Percentiles rank a stretch among this genome's conserved stretches.
phyloP scores from a whole-genome alignment of 768 basidiomycete genomes.

The Cyclocybe cylindracea region DNA sequence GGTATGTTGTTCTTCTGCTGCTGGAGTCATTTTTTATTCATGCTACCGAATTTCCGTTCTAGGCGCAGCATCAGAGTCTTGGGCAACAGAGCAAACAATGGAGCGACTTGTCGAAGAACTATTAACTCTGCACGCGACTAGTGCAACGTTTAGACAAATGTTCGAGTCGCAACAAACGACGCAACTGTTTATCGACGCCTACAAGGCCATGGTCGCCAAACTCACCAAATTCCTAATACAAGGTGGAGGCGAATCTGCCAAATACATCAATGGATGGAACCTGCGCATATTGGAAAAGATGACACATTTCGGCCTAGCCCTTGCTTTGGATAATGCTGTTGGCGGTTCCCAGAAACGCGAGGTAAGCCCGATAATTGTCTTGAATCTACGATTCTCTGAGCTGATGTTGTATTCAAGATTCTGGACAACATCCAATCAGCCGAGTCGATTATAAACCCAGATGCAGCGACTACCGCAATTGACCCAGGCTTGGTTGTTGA shows the following conservation, averaged over 20 bases:
- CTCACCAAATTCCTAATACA: slow-evolving; percentile 24
- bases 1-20: slow-evolving; percentile 2
- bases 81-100: slow-evolving; percentile 40
- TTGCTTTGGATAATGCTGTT: slow-evolving; percentile 66
- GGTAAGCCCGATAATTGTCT: slow-evolving; percentile 36
- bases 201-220: slow-evolving; percentile 52
- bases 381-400: neutral
- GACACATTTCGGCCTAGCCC: slow-evolving; percentile 65
- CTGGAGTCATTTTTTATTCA: neutral
- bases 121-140: slow-evolving; percentile 66
- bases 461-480: slow-evolving; percentile 46
- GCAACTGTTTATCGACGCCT: slow-evolving; percentile 65
- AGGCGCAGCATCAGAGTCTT: slow-evolving; percentile 22
- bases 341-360: slow-evolving; percentile 71
- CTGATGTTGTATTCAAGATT: slow-evolving; percentile 37
- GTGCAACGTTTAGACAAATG: slow-evolving; percentile 64
- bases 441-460: slow-evolving; percentile 52
- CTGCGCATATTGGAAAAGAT: slow-evolving; percentile 70
- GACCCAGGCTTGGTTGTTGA: slow-evolving; percentile 55
- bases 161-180: slow-evolving; percentile 76
- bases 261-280: slow-evolving; percentile 41
- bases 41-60: slow-evolving; percentile 7
- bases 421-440: slow-evolving; percentile 58
- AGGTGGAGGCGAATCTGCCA: slow-evolving; percentile 1
- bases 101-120: slow-evolving; percentile 70